Conservation (phyloP, 1,284 basidiomycete genomes). For the Puccinia hordei region DNA sequence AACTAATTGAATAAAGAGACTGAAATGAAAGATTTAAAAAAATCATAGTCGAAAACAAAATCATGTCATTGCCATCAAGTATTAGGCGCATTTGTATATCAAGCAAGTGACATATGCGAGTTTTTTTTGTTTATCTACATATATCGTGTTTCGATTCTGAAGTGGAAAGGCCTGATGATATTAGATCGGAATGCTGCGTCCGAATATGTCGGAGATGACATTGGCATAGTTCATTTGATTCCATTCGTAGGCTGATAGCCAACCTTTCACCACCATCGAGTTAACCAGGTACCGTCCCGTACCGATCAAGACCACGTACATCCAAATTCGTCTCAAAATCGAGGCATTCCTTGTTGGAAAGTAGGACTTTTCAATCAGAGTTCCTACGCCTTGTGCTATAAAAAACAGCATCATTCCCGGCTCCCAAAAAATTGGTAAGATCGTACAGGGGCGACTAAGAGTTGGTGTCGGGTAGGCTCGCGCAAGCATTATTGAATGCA, state of each 20-base stretch:
- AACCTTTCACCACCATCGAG: constrained; percentile 43
- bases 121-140: not conserved
- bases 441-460: constrained; percentile 15
- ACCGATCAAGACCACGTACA: constrained; percentile 40
- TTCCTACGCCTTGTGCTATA: constrained; percentile 40
- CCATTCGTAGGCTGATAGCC: constrained; percentile 42
- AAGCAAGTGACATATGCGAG: not conserved
- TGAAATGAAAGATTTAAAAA: not conserved
- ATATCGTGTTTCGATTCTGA: not conserved
- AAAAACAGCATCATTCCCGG: constrained; percentile 48
- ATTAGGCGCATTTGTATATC: not conserved
- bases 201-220: constrained; percentile 34
- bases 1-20: too few species aligned
- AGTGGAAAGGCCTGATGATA: not conserved
- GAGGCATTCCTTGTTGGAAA: not conserved
- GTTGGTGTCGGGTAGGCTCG: constrained; percentile 39
- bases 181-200: not conserved
- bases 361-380: constrained; percentile 22
- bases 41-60: not conserved
- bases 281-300: constrained; percentile 36
- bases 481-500: constrained; percentile 39
- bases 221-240: constrained; percentile 40
- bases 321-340: constrained; percentile 25
- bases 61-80: not conserved
- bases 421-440: constrained; percentile 45